phyloP scores from a whole-genome alignment of 2,329 filamentous ascomycete species.

The Alternaria rosae region DNA sequence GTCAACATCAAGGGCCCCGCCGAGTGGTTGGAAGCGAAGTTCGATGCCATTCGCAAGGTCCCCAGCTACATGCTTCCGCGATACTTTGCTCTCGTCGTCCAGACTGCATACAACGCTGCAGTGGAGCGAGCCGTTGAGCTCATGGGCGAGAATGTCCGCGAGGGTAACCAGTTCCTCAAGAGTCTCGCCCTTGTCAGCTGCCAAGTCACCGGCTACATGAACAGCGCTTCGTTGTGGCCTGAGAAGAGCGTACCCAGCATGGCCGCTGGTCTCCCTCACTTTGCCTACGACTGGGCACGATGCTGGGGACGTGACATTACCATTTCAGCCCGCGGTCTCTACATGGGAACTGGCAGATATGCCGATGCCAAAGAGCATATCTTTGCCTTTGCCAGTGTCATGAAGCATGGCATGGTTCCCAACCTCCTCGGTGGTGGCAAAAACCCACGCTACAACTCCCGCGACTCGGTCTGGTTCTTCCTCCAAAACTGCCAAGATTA shows the following conservation, averaged over 20 bases:
- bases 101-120: constrained; percentile 86
- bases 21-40: constrained; percentile 82
- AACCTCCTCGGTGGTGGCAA: constrained; percentile 89
- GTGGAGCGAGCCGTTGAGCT: constrained; percentile 79
- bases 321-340: constrained; percentile 91
- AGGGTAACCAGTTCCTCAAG: constrained; percentile 88
- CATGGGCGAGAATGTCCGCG: constrained; percentile 77
- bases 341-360: constrained; percentile 87
- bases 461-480: constrained; percentile 98
- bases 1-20: constrained; percentile 70
- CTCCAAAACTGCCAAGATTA: constrained; percentile 96
- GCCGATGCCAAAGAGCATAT: constrained; percentile 93
- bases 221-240: constrained; percentile 90
- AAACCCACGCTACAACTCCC: constrained; percentile 89
- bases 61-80: constrained; percentile 90
- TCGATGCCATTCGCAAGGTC: constrained; percentile 82
- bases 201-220: constrained; percentile 87
- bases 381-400: constrained; percentile 88
- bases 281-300: constrained; percentile 90
- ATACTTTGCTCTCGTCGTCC: constrained; percentile 89
- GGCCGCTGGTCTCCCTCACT: constrained; percentile 92
- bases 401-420: constrained; percentile 98
- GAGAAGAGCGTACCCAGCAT: constrained; percentile 83
- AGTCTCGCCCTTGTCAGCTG: constrained; percentile 89
- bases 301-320: constrained; percentile 99